Evolutionary conservation across 306 rosid genomes (phyloP).

Genomic region (Prinsepia uniflora): DNA sequence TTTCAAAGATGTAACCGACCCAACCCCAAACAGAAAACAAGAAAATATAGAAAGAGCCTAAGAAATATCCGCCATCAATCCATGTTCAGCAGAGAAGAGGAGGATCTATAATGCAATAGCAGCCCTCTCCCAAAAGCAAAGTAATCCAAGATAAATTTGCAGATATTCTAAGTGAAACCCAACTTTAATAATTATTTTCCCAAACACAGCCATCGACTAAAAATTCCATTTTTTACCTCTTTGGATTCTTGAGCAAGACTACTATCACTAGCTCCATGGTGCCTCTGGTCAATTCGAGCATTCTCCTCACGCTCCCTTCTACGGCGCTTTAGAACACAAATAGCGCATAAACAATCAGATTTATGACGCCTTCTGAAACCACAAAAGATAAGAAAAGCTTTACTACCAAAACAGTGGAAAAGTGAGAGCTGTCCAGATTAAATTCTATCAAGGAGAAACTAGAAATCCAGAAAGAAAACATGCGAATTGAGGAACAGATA

Average conservation of each 20-base stretch:
- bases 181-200: not conserved
- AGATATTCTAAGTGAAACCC: not conserved
- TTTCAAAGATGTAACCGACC: no score
- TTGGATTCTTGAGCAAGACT: constrained; percentile 48
- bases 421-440: not conserved
- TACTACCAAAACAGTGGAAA: not conserved
- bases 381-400: constrained; percentile 12
- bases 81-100: no score
- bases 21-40: no score
- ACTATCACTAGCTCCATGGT: constrained; percentile 42
- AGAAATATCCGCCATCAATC: no score
- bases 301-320: constrained; percentile 91
- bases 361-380: constrained; percentile 86
- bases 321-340: constrained; percentile 87
- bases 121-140: no score
- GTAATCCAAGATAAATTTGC: not conserved
- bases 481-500: not conserved
- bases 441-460: not conserved
- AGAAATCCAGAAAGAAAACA: not conserved
- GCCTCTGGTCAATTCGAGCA: constrained; percentile 60
- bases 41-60: no score
- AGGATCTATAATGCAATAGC: no score
- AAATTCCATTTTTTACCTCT: constrained; percentile 49
- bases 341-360: constrained; percentile 86
- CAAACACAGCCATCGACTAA: not conserved